phyloP scores from a whole-genome alignment of 257 asterid genomes.

The Penstemon newberryi region DNA sequence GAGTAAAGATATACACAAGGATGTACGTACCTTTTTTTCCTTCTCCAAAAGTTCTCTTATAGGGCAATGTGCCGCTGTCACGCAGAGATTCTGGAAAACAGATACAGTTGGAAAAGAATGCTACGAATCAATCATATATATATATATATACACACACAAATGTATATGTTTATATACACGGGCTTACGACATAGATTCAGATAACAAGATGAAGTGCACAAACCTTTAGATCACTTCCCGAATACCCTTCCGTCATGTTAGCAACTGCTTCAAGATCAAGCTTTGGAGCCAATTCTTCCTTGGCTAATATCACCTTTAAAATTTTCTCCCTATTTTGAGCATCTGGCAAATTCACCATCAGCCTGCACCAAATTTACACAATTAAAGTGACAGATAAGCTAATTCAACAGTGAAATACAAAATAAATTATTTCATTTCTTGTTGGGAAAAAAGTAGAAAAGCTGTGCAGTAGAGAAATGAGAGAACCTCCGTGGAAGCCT shows the following conservation, averaged over 20 bases:
- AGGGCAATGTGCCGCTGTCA: conserved; percentile 83
- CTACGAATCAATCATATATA: too few relatives aligned
- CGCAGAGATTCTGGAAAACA: conserved; percentile 69
- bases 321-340: conserved; percentile 46
- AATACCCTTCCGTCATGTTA: conserved; percentile 54
- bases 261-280: conserved; percentile 48
- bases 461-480: neutral
- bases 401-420: neutral
- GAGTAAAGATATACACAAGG: neutral
- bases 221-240: conserved; percentile 64
- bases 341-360: conserved; percentile 55
- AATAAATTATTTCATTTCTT: neutral
- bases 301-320: conserved; percentile 43
- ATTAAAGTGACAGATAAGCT: neutral
- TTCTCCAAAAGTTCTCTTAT: conserved; percentile 78
- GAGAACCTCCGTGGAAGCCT: conserved; percentile 58
- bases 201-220: conserved; percentile 4
- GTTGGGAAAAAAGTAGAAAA: neutral
- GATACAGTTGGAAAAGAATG: too few relatives aligned
- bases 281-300: conserved; percentile 43
- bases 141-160: too few relatives aligned
- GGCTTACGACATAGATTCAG: neutral
- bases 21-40: conserved; percentile 68
- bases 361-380: conserved; percentile 36
- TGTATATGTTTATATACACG: too few relatives aligned